Percentiles rank a stretch among this genome's conserved stretches.
These are phyloP conservation scores for Chaetomiaceae sp. DNA, from an alignment of 2,329 filamentous ascomycete genomes.

Conservation along the genomic window DNA sequence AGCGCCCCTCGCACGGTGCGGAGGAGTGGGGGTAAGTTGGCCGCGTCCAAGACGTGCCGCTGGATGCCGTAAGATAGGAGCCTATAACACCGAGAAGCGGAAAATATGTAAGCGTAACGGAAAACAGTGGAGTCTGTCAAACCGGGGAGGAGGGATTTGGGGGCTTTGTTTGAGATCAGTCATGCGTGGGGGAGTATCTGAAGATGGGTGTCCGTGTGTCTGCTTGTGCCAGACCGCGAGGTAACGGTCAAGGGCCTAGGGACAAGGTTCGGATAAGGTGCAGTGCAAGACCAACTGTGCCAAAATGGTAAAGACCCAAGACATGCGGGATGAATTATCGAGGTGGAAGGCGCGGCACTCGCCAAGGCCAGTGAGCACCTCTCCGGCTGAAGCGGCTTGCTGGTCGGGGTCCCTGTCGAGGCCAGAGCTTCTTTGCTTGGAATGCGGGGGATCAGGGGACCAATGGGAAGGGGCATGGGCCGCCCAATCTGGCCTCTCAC, in stretches of 20 bases:
- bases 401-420: neutral
- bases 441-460: conserved; percentile 24
- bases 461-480: conserved; percentile 9
- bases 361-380: conserved; percentile 6
- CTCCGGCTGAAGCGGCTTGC: conserved; percentile 22
- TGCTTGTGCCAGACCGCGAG: neutral
- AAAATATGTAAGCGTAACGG: conserved; percentile 8
- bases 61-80: conserved; percentile 56
- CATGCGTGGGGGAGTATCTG: conserved; percentile 23
- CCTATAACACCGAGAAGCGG: no score
- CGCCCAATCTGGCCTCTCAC: conserved; percentile 16
- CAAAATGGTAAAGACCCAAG: conserved; percentile 9
- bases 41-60: conserved; percentile 57
- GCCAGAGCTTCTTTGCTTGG: conserved; percentile 24
- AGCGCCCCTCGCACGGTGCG: conserved; percentile 69
- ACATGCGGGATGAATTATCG: conserved; percentile 15
- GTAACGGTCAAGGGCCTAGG: conserved; percentile 4
- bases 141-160: neutral
- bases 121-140: neutral
- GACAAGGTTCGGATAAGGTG: conserved; percentile 7
- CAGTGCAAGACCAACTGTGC: conserved; percentile 7
- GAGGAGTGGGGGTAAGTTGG: conserved; percentile 62
- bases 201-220: conserved; percentile 5
- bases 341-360: conserved; percentile 28
- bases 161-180: conserved; percentile 16